Evolutionary conservation across 345 rosid species (phyloP).

Genomic region (Syzygium aqueum): DNA sequence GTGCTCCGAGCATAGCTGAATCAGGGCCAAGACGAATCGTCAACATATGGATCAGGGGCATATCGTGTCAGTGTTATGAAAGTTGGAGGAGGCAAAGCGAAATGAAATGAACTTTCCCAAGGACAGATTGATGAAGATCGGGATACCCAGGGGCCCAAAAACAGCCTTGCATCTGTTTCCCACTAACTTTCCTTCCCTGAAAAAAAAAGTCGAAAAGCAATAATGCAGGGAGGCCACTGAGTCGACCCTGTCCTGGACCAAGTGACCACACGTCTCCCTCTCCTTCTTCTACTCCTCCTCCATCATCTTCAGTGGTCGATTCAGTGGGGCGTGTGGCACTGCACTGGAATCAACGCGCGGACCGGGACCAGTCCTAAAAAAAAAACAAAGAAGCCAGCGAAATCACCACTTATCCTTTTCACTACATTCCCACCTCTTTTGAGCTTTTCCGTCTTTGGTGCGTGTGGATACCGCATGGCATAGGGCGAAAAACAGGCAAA

Average conservation of each 20-base stretch:
- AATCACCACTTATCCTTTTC: background rate
- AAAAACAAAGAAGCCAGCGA: background rate
- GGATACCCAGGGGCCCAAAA: background rate
- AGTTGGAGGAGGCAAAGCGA: background rate
- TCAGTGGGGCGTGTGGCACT: background rate
- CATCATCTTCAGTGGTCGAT: background rate
- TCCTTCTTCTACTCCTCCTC: too few species aligned
- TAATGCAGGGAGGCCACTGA: background rate
- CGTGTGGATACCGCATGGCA: conserved; percentile 1
- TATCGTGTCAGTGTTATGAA: background rate
- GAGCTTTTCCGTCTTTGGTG: background rate
- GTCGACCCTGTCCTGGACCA: background rate
- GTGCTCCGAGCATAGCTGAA: background rate
- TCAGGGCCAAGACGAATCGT: background rate
- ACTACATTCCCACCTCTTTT: too few species aligned
- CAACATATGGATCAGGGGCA: background rate
- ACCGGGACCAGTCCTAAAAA: background rate
- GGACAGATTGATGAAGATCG: background rate
- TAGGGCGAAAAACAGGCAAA: too few species aligned
- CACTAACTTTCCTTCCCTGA: background rate
- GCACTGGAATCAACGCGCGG: background rate
- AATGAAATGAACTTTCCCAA: background rate
- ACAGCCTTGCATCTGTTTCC: background rate
- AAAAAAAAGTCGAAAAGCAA: background rate
- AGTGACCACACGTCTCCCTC: background rate